phyloP scores from a whole-genome alignment of 2,329 filamentous ascomycete species.

The Eutypa lata region DNA sequence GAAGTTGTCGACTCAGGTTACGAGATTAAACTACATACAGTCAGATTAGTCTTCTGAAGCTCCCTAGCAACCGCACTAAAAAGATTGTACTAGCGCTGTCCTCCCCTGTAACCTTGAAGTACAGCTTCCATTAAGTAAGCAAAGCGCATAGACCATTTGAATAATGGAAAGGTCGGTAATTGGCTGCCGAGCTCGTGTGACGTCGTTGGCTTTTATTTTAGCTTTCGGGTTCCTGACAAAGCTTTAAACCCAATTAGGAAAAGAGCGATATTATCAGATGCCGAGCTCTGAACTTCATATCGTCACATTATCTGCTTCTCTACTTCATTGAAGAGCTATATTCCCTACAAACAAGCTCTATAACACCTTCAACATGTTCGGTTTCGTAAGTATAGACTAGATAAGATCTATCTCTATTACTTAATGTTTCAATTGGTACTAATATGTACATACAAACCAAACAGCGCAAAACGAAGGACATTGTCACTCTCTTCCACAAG shows the following conservation, averaged over 20 bases:
- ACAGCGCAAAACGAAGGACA: conserved; percentile 78
- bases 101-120: no score
- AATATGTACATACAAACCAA: not conserved
- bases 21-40: not conserved
- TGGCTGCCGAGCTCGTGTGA: not conserved
- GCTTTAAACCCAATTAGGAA: not conserved
- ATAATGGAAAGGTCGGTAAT: not conserved
- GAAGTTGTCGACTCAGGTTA: no score
- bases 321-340: not conserved
- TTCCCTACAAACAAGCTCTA: not conserved
- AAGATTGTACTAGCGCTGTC: no score
- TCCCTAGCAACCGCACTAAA: not conserved
- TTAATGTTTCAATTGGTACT: not conserved
- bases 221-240: not conserved
- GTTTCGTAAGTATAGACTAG: conserved; percentile 39
- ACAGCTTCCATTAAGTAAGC: no score
- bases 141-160: no score
- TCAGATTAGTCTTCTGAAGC: not conserved
- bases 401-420: not conserved
- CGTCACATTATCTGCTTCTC: not conserved
- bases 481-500: conserved; percentile 95
- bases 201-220: not conserved
- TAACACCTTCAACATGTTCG: conserved; percentile 37
- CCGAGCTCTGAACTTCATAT: not conserved
- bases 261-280: not conserved